Conservation (phyloP, 2,329 filamentous ascomycete genomes). For the Alternaria infectoria region DNA sequence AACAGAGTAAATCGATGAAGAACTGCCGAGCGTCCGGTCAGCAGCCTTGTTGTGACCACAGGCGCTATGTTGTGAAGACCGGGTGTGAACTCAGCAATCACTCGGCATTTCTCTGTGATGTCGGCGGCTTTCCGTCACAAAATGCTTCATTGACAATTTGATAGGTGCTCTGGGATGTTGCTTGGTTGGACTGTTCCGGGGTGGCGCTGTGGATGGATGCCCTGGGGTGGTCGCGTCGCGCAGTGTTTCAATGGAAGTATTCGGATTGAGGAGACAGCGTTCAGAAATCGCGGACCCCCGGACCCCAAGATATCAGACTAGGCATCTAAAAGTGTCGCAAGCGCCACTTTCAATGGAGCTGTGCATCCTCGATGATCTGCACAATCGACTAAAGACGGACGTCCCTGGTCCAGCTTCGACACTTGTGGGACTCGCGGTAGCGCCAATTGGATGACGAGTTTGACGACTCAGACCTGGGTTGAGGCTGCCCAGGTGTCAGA, state of each 20-base stretch:
- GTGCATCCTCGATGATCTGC: constrained; percentile 9
- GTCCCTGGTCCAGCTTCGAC: constrained; percentile 1
- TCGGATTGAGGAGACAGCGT: background rate
- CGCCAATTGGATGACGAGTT: constrained; percentile 2
- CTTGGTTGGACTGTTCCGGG: constrained; percentile 6
- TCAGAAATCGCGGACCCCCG: constrained; percentile 1
- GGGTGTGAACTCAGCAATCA: constrained; percentile 2
- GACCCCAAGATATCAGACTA: constrained; percentile 3
- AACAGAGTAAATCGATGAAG: background rate
- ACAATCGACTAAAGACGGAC: background rate
- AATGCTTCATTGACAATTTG: background rate
- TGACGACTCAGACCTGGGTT: background rate
- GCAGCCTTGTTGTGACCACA: constrained; percentile 1
- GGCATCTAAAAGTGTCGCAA: constrained; percentile 1
- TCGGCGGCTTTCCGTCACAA: background rate
- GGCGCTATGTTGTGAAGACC: background rate
- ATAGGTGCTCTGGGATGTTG: constrained; percentile 11
- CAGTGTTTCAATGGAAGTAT: constrained; percentile 1
- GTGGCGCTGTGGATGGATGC: constrained; percentile 6
- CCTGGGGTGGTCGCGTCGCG: constrained; percentile 1
- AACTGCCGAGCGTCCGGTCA: constrained; percentile 4
- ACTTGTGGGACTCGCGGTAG: constrained; percentile 3
- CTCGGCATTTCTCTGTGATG: constrained; percentile 9
- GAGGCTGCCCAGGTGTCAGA: background rate
- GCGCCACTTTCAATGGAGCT: constrained; percentile 5